Evolutionary conservation across 2,329 filamentous ascomycete genomes (phyloP).

Genomic region (Aspergillus transmontanensis): DNA sequence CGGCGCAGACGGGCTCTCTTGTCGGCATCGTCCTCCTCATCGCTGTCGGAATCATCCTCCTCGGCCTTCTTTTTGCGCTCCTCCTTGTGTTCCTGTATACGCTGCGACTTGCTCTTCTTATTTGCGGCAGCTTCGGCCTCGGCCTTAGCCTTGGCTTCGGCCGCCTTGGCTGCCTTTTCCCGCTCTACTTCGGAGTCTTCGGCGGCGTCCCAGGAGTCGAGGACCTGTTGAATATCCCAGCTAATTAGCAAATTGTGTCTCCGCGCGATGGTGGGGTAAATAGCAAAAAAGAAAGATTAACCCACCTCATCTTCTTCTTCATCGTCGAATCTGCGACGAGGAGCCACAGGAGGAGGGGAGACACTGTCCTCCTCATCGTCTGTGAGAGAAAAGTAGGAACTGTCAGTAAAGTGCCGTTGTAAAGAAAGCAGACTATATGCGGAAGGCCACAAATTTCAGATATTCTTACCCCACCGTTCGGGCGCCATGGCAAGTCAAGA

Average conservation of each 20-base stretch:
- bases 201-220: slow-evolving; percentile 95
- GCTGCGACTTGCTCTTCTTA: slow-evolving; percentile 86
- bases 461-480: slow-evolving; percentile 52
- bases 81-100: slow-evolving; percentile 77
- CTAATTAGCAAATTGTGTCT: not conserved
- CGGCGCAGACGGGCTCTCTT: slow-evolving; percentile 73
- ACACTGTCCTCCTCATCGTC: slow-evolving; percentile 58
- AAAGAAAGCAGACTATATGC: not conserved
- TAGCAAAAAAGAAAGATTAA: slow-evolving; percentile 11
- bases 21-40: slow-evolving; percentile 67
- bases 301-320: slow-evolving; percentile 85
- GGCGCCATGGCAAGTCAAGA: slow-evolving; percentile 43
- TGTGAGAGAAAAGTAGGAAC: slow-evolving; percentile 12
- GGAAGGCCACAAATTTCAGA: slow-evolving; percentile 17
- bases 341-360: slow-evolving; percentile 48
- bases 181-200: slow-evolving; percentile 97
- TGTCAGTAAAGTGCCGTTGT: slow-evolving; percentile 8
- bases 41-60: slow-evolving; percentile 60
- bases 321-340: slow-evolving; percentile 80
- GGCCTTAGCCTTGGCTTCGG: slow-evolving; percentile 83
- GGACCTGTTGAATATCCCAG: slow-evolving; percentile 61
- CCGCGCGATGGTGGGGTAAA: not conserved
- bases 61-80: slow-evolving; percentile 62
- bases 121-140: slow-evolving; percentile 84
- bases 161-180: slow-evolving; percentile 88